A percentile compares a stretch with the other conserved stretches of the same genome.
These are phyloP conservation scores for Alectoria sarmentosa DNA, from an alignment of 495 filamentous ascomycete species.

Conservation along the genomic window DNA sequence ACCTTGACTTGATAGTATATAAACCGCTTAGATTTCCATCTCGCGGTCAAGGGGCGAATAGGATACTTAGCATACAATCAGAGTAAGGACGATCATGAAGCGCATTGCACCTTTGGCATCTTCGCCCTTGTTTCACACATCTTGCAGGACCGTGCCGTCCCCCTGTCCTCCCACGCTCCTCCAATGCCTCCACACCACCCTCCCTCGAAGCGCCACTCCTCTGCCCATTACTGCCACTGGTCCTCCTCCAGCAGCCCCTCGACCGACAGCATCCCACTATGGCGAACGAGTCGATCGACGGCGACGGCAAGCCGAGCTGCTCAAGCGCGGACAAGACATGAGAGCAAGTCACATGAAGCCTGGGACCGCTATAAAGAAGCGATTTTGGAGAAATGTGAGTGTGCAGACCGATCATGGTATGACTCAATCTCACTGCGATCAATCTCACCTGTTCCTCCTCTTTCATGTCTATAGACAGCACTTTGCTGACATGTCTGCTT, in stretches of 20 bases:
- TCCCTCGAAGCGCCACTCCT: conserved; percentile 46
- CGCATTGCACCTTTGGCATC: not conserved
- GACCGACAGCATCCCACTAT: conserved; percentile 48
- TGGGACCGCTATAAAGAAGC: conserved; percentile 48
- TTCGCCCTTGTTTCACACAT: conserved; percentile 13
- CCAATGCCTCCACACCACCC: conserved; percentile 46
- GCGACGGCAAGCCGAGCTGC: conserved; percentile 46
- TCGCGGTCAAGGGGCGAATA: not conserved
- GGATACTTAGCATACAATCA: not conserved
- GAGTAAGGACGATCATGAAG: conserved; percentile 7
- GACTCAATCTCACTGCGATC: not conserved
- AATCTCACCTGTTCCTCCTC: conserved; percentile 6
- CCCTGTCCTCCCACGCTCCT: not conserved
- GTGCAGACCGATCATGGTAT: conserved; percentile 51
- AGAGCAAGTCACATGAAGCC: conserved; percentile 34
- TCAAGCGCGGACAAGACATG: conserved; percentile 42
- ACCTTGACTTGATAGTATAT: too few species aligned
- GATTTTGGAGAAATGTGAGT: conserved; percentile 79
- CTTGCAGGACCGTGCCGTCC: not conserved
- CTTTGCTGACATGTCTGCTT: conserved; percentile 1
- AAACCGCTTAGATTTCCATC: not conserved
- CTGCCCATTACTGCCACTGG: conserved; percentile 72
- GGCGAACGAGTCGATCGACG: conserved; percentile 46
- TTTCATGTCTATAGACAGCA: not conserved
- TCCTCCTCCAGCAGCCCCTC: conserved; percentile 73